These are phyloP conservation scores for Gossypium trilobum DNA, from an alignment of 441 rosid species.

Conservation along the genomic window DNA sequence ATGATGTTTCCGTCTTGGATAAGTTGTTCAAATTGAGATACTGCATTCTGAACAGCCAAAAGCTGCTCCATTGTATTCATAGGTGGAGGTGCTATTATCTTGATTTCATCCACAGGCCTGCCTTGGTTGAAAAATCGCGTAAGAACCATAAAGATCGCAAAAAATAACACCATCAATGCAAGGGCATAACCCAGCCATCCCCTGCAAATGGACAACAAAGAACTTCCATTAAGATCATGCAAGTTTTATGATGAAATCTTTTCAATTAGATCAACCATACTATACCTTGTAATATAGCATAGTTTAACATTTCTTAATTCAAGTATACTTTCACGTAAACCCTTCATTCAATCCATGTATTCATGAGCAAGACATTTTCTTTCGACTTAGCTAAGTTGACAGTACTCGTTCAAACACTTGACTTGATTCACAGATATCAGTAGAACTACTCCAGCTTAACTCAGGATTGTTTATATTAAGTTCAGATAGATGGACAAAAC, in stretches of 20 bases:
- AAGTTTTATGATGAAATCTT: not conserved
- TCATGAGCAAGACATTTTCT: not conserved
- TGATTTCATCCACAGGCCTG: constrained; percentile 40
- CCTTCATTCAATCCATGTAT: not conserved
- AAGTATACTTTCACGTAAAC: not conserved
- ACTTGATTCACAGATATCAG: not conserved
- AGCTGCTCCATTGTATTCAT: constrained; percentile 92
- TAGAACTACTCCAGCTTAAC: not conserved
- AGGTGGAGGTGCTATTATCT: constrained; percentile 61
- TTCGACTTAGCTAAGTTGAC: not conserved
- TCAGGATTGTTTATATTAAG: not conserved
- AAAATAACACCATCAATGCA: constrained; percentile 29
- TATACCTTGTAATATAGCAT: not conserved
- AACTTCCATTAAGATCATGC: constrained; percentile 5
- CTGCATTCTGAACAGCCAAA: constrained; percentile 77
- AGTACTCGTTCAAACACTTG: not conserved
- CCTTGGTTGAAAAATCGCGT: constrained; percentile 48
- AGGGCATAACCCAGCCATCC: constrained; percentile 61
- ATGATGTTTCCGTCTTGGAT: constrained; percentile 69
- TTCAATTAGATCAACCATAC: not conserved
- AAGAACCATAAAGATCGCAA: constrained; percentile 53
- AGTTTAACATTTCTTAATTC: not conserved
- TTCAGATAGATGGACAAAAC: not conserved
- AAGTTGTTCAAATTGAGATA: constrained; percentile 61
- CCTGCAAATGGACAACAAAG: constrained; percentile 32